These are phyloP conservation scores for Nakaseomyces kungkrabaensis DNA, from an alignment of 1,139 yeast genomes.

Conservation along the genomic window DNA sequence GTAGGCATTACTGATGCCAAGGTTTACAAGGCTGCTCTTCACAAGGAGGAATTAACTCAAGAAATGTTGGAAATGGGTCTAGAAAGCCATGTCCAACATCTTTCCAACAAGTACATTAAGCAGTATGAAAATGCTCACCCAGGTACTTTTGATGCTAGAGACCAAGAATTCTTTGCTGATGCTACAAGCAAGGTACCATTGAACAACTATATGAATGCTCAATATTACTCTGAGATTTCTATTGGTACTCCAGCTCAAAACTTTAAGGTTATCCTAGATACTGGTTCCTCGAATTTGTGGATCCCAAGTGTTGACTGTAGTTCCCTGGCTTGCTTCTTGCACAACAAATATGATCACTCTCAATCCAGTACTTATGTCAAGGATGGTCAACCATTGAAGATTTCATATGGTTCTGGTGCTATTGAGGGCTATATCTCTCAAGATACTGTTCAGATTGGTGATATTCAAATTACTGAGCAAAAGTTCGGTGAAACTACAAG, in stretches of 20 bases:
- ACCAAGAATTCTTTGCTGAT: constrained; percentile 20
- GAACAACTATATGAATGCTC: constrained; percentile 88
- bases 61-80: constrained; percentile 51
- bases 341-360: constrained; percentile 77
- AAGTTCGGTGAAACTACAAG: constrained; percentile 94
- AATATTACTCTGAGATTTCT: constrained; percentile 81
- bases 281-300: constrained; percentile 96
- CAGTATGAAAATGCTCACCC: constrained; percentile 41
- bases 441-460: constrained; percentile 74
- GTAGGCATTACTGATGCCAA: constrained; percentile 37
- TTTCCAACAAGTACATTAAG: constrained; percentile 63
- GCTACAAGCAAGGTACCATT: constrained; percentile 64
- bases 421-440: constrained; percentile 85
- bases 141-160: constrained; percentile 22
- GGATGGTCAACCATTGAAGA: constrained; percentile 76
- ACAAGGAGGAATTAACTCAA: constrained; percentile 54
- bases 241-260: constrained; percentile 89
- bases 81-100: constrained; percentile 54
- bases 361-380: constrained; percentile 70
- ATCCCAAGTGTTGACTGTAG: constrained; percentile 84
- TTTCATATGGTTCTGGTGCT: constrained; percentile 87
- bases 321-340: constrained; percentile 91
- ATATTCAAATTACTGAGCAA: constrained; percentile 72
- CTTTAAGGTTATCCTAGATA: constrained; percentile 85
- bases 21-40: constrained; percentile 54